A percentile compares a stretch with the other conserved stretches of the same genome.
These are phyloP conservation scores for Penicillium coffeae DNA, from an alignment of 495 filamentous ascomycete genomes.

Conservation along the genomic window DNA sequence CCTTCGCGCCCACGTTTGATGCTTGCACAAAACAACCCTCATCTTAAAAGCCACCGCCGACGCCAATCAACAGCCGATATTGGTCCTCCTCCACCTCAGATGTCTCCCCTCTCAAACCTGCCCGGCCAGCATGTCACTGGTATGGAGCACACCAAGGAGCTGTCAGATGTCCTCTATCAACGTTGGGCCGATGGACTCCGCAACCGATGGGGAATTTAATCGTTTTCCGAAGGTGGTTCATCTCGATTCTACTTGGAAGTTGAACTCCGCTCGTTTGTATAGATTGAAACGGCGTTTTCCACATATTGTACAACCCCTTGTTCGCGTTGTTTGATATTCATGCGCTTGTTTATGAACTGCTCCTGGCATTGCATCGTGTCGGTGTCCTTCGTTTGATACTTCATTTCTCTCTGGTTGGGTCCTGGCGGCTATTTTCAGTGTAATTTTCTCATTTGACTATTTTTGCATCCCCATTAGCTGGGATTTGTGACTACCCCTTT, in stretches of 20 bases:
- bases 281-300: constrained; percentile 22
- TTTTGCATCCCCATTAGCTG: constrained; percentile 2
- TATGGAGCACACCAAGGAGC: constrained; percentile 86
- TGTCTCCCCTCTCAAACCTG: constrained; percentile 35
- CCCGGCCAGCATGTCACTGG: constrained; percentile 56
- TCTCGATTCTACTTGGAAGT: constrained; percentile 13
- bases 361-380: not conserved
- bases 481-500: constrained; percentile 1
- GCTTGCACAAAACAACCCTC: constrained; percentile 77
- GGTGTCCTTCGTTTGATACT: constrained; percentile 2
- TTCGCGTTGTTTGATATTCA: constrained; percentile 24
- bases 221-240: not conserved
- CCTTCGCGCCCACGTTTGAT: constrained; percentile 62
- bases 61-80: constrained; percentile 53
- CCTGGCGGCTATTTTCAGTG: constrained; percentile 23
- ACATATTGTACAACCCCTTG: constrained; percentile 16
- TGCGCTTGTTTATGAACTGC: constrained; percentile 10
- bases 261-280: constrained; percentile 13
- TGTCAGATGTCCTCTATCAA: constrained; percentile 85
- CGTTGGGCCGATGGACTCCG: constrained; percentile 85
- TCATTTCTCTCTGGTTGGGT: constrained; percentile 4
- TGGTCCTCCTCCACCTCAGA: constrained; percentile 17
- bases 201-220: constrained; percentile 66
- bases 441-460: constrained; percentile 16
- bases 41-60: constrained; percentile 71